Base-by-base conservation (phyloP, 2,329 filamentous ascomycete species). In the Leptographium procerum region DNA sequence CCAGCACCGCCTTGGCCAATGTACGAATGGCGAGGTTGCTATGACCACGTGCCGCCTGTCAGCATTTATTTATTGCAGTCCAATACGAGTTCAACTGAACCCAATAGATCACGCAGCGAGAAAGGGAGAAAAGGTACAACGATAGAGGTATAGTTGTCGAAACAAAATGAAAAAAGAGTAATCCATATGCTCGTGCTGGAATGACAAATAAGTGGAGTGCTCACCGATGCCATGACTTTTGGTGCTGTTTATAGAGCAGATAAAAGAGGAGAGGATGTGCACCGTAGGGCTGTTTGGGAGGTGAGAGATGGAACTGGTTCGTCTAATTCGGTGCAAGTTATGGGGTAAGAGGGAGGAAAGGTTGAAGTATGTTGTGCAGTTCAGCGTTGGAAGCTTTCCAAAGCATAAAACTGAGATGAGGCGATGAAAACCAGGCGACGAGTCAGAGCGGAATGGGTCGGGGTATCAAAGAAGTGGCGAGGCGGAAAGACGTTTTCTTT, bases 1-100 rank as follows among this genome's bases (percentile, higher is more conserved):
- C 77, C 78, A 31, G 61, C 19, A 16, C 56, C 57, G 11, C 60
- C 56, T 65, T 72, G 71, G 68, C 75, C 77, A 70, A 74, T 79
- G 67, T 71, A 77, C 43, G 72, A 65, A 60, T 71, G 71, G 58
- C 73, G 72, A 56, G 72, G 66, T 70, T 68, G 67, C 65, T 68
- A 59, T 26, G 3, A 33, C 1, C 16, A 29, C 36, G 16, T 7
- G 36, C 6, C 36, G 19, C 4, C 16, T 51, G 34, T 22, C 29
- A 55, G 33, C 40, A 10, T 43, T 50, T 19, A 9, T 1, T 34
- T 47, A 7, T 28, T 14, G 14, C 14, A 31, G 8, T 19, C 8
- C 11, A 19, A 14, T 13, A 7, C 8, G 13, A 4, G 36, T 19
- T 43, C 19, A 16, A 19, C n/a, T 16, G 36, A n/a, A 8, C 16